These are phyloP conservation scores for Neoboletus brunneissimus DNA, from an alignment of 768 basidiomycete species.

Conservation along the genomic window DNA sequence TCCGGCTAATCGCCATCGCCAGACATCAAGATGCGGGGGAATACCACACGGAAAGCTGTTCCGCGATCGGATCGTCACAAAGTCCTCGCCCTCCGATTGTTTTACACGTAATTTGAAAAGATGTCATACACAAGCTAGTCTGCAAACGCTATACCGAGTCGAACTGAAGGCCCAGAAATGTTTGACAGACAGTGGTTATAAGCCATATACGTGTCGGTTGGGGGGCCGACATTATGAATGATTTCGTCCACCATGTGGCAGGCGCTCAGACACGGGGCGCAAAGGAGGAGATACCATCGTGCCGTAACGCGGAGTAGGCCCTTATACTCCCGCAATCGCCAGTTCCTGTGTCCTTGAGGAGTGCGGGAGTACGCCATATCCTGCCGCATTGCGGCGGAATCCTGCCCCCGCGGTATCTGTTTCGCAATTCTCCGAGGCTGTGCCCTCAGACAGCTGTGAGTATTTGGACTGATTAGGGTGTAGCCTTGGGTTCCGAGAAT, in stretches of 20 bases:
- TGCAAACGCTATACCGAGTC: neutral
- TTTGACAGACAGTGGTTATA: neutral
- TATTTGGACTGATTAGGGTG: neutral
- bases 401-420: neutral
- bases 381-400: neutral
- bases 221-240: no score
- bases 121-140: neutral
- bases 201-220: neutral
- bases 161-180: no score
- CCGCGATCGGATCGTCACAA: neutral
- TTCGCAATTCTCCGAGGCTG: neutral
- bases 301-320: neutral
- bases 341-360: neutral
- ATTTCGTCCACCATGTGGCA: no score
- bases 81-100: neutral
- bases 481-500: no score
- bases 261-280: neutral
- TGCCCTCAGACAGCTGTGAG: neutral
- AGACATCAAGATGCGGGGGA: neutral
- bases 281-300: neutral
- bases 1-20: neutral
- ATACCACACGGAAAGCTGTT: slow-evolving; percentile 1
- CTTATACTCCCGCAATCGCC: neutral
- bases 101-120: neutral
- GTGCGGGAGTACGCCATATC: neutral